Conservation (phyloP, 1,139 yeast genomes). For the Kodamaea sp. region DNA sequence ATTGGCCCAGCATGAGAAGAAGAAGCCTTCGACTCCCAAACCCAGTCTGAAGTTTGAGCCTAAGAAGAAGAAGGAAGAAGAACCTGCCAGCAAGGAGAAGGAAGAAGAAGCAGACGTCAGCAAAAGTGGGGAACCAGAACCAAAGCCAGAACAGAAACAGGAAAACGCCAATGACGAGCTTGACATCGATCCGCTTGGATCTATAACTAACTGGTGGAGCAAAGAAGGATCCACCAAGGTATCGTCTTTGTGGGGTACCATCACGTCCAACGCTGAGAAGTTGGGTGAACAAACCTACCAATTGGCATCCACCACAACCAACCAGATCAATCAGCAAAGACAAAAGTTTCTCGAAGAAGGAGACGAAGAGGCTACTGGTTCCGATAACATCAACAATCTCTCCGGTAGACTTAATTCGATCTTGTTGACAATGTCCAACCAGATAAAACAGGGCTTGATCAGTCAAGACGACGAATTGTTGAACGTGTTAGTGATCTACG, state of each 20-base stretch:
- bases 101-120: background rate
- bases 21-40: conserved; percentile 23
- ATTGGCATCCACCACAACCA: conserved; percentile 44
- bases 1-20: conserved; percentile 54
- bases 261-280: conserved; percentile 45
- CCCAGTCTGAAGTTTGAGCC: conserved; percentile 25
- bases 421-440: conserved; percentile 41
- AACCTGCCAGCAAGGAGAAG: conserved; percentile 6
- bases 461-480: conserved; percentile 62
- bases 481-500: conserved; percentile 65
- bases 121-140: background rate
- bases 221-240: conserved; percentile 75
- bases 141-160: background rate
- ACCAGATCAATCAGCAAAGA: conserved; percentile 44
- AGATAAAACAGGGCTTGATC: conserved; percentile 61
- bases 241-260: conserved; percentile 65
- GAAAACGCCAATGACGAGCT: conserved; percentile 17
- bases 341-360: conserved; percentile 36
- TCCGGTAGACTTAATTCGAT: conserved; percentile 38
- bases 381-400: conserved; percentile 30
- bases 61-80: conserved; percentile 21
- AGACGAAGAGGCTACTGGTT: conserved; percentile 22
- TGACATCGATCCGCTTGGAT: conserved; percentile 64
- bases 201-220: conserved; percentile 82
- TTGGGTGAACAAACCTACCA: conserved; percentile 46